Percentiles rank a stretch among this genome's conserved stretches.
Conservation (phyloP, 495 filamentous ascomycete species). For the Neurospora sp. region DNA sequence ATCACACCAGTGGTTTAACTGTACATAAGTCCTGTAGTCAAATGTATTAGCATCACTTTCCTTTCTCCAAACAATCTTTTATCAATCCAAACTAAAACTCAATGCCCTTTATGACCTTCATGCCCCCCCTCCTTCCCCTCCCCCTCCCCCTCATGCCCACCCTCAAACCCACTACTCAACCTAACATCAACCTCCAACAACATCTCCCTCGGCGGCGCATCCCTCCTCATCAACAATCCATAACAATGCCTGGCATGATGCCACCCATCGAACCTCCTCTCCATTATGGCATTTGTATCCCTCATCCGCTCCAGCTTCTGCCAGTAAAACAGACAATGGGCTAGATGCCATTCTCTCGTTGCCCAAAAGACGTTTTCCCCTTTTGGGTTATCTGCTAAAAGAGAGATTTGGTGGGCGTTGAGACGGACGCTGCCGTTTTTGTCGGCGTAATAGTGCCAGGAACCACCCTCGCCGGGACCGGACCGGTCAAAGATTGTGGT, state of each 20-base stretch:
- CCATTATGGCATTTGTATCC: slow-evolving; percentile 3
- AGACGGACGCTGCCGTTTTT: not conserved
- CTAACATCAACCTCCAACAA: slow-evolving; percentile 8
- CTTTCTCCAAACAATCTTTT: not conserved
- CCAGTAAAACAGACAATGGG: slow-evolving; percentile 14
- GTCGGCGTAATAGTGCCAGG: slow-evolving; percentile 4
- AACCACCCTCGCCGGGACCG: not conserved
- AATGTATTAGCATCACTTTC: not conserved
- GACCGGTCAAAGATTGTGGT: slow-evolving; percentile 1
- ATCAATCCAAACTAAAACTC: not conserved
- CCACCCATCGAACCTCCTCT: slow-evolving; percentile 8
- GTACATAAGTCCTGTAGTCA: not conserved
- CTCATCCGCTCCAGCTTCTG: slow-evolving; percentile 7
- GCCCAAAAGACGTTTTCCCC: slow-evolving; percentile 1
- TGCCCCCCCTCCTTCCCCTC: not conserved
- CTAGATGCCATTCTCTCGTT: slow-evolving; percentile 4
- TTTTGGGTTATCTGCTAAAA: not conserved
- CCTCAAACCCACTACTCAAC: slow-evolving; percentile 6
- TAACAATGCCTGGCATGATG: slow-evolving; percentile 6
- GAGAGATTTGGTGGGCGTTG: not conserved
- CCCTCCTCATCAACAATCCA: slow-evolving; percentile 2
- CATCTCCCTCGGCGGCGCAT: not conserved
- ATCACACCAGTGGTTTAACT: too few relatives aligned
- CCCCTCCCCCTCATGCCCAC: slow-evolving; percentile 1
- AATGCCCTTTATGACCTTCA: not conserved